Evolutionary conservation across 768 basidiomycete genomes (phyloP).

Genomic region (Boletellus ananiceps): DNA sequence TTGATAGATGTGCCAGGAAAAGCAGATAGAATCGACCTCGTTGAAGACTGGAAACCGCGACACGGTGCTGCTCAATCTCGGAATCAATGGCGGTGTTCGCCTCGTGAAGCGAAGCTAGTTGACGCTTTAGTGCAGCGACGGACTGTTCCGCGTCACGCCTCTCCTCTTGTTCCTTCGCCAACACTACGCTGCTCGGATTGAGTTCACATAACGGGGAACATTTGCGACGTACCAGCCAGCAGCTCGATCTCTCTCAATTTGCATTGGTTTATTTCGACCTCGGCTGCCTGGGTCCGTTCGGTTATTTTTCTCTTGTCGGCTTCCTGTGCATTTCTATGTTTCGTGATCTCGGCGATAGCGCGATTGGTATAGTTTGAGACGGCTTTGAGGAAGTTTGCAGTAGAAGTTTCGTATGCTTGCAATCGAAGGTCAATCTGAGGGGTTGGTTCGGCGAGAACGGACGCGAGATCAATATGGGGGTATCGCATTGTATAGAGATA

Average conservation of each 20-base stretch:
- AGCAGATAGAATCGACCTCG: conserved; percentile 46
- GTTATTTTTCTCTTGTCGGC: conserved; percentile 56
- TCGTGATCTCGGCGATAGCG: conserved; percentile 64
- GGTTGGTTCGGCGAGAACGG: conserved; percentile 48
- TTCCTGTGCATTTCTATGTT: conserved; percentile 57
- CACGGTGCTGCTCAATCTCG: conserved; percentile 72
- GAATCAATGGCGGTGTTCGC: conserved; percentile 52
- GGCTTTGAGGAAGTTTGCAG: conserved; percentile 67
- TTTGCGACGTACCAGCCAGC: conserved; percentile 54
- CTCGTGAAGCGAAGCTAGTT: conserved; percentile 60
- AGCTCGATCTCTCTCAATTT: conserved; percentile 78
- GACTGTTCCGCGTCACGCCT: conserved; percentile 63
- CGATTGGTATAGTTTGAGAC: conserved; percentile 69
- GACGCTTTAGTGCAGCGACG: conserved; percentile 57
- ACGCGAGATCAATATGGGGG: conserved; percentile 57
- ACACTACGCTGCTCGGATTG: conserved; percentile 34
- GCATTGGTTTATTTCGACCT: conserved; percentile 69
- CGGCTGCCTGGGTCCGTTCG: conserved; percentile 60
- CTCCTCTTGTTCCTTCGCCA: conserved; percentile 70
- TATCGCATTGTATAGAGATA: conserved; percentile 21
- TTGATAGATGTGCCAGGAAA: neutral
- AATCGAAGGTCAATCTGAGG: conserved; percentile 64
- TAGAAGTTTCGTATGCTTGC: conserved; percentile 58
- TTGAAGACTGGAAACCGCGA: conserved; percentile 53
- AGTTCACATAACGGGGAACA: neutral